phyloP scores from a whole-genome alignment of 2,329 filamentous ascomycete genomes.

The Aureobasidium namibiae region DNA sequence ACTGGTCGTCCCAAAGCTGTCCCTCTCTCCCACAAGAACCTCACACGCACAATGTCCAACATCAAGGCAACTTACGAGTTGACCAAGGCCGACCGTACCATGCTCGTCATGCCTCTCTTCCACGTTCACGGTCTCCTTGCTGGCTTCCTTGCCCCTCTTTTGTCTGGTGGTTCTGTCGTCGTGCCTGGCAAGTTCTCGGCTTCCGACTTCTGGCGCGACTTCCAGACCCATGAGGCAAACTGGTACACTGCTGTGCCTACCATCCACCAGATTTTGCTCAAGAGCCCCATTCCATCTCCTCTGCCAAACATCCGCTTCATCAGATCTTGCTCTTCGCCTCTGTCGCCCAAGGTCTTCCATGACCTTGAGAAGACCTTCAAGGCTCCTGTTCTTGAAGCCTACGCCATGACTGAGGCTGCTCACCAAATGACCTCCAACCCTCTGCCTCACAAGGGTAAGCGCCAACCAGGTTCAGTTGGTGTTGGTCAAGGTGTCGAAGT shows the following conservation, averaged over 20 bases:
- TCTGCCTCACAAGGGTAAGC: slow-evolving; percentile 55
- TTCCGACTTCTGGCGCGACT: slow-evolving; percentile 73
- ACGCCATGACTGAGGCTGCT: slow-evolving; percentile 86
- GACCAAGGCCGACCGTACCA: slow-evolving; percentile 62
- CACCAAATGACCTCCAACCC: slow-evolving; percentile 72
- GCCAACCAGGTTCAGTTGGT: slow-evolving; percentile 75
- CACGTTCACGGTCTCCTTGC: slow-evolving; percentile 85
- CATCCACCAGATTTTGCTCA: slow-evolving; percentile 82
- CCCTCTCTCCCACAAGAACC: slow-evolving; percentile 71
- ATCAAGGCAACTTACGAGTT: slow-evolving; percentile 71
- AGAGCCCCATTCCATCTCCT: slow-evolving; percentile 58
- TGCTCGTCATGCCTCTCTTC: slow-evolving; percentile 86
- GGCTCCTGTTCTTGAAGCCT: slow-evolving; percentile 79
- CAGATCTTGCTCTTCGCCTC: slow-evolving; percentile 74
- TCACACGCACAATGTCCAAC: slow-evolving; percentile 74
- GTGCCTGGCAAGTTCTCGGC: slow-evolving; percentile 76
- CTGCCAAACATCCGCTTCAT: slow-evolving; percentile 75
- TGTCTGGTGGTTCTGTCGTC: slow-evolving; percentile 68
- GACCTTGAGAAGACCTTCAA: slow-evolving; percentile 67
- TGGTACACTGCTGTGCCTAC: slow-evolving; percentile 94
- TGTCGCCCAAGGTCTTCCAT: slow-evolving; percentile 73
- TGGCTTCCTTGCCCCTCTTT: slow-evolving; percentile 68
- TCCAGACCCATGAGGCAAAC: slow-evolving; percentile 64
- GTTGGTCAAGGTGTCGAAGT: slow-evolving; percentile 77
- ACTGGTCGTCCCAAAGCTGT: slow-evolving; percentile 81